Base-by-base conservation (phyloP, 2,329 filamentous ascomycete species). In the Alternaria tenuissima region DNA sequence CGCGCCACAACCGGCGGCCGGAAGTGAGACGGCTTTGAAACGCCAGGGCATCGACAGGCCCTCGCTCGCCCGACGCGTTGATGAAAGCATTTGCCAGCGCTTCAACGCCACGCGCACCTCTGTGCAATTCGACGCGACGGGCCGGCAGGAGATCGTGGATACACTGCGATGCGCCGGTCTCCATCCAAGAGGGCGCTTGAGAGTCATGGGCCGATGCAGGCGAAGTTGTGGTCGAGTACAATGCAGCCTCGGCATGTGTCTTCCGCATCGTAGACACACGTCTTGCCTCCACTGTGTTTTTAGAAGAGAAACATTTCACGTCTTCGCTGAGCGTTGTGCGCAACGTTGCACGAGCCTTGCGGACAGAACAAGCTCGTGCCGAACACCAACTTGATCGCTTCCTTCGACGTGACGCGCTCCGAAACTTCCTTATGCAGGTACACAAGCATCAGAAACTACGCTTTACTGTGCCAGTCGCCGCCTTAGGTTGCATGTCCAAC, bases 1-100 rank as follows among this genome's bases (percentile, higher is more conserved):
- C 52, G 68, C 66, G 72, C 74, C 68, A 73, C 72, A 72, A 43
- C 69, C 73, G 68, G 63, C 52, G 47, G 51, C 56, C 44, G 30
- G 52, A 55, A 57, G 48, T 71, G 67, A 72, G 70, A 74, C 72
- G 61, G 57, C 55, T 53, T 62, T 61, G 57, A 62, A 61, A 67
- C 62, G 52, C 20, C 51, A 59, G 44, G 36, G 39, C 47, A 49
- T 63, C 58, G 55, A 59, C 55, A 64, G 63, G 64, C 61, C 56
- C 61, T 71, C 64, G 70, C 49, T 76, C 66, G 74, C 66, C 58
- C 55, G 18, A 48, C 42, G 42, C 43, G 55, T 26, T 64, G 53
- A 70, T 59, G 64, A 62, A 42, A 41, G 36, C 59, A 41, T 47
- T 39, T 52, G 61, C 65, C 55, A 66, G 73, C 73, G 74, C 74